Conservation (phyloP, 805 yeast species). For the Scheffersomyces amazonensis region DNA sequence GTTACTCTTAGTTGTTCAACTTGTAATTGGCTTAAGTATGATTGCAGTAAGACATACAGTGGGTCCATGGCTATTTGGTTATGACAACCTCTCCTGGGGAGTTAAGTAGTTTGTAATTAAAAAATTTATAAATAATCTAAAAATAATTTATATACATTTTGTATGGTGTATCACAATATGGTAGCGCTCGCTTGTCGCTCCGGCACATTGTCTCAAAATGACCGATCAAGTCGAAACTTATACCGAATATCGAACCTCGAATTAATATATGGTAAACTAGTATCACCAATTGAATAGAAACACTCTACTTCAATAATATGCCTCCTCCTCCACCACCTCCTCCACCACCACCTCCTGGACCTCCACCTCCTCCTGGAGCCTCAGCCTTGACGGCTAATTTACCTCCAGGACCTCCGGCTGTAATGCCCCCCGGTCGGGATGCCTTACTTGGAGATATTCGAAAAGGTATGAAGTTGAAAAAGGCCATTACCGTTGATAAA, state of each 20-base stretch:
- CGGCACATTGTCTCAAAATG: too few species aligned
- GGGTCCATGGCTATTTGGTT: constrained; percentile 85
- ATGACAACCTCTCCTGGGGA: constrained; percentile 65
- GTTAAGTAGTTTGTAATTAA: constrained; percentile 21
- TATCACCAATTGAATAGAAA: too few species aligned
- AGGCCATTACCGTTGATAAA: constrained; percentile 43
- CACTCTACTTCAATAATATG: too few species aligned
- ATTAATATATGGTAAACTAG: too few species aligned
- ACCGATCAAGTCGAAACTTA: too few species aligned
- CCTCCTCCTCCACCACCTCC: too few species aligned
- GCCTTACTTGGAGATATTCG: constrained; percentile 78
- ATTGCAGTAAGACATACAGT: constrained; percentile 74
- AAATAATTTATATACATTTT: too few species aligned
- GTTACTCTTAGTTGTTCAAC: constrained; percentile 59
- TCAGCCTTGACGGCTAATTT: constrained; percentile 11
- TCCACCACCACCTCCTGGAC: constrained; percentile 23
- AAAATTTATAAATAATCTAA: too few species aligned
- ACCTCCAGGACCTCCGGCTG: constrained; percentile 20
- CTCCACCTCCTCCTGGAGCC: constrained; percentile 34
- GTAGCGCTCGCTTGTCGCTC: too few species aligned
- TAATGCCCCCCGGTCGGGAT: constrained; percentile 31
- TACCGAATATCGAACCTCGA: too few species aligned
- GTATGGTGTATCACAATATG: too few species aligned
- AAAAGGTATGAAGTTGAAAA: constrained; percentile 46
- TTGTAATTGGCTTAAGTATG: constrained; percentile 62